Percentiles rank a stretch among this genome's conserved stretches.
These are phyloP conservation scores for Nicotiana attenuata DNA, from an alignment of 257 asterid genomes.

Conservation along the genomic window DNA sequence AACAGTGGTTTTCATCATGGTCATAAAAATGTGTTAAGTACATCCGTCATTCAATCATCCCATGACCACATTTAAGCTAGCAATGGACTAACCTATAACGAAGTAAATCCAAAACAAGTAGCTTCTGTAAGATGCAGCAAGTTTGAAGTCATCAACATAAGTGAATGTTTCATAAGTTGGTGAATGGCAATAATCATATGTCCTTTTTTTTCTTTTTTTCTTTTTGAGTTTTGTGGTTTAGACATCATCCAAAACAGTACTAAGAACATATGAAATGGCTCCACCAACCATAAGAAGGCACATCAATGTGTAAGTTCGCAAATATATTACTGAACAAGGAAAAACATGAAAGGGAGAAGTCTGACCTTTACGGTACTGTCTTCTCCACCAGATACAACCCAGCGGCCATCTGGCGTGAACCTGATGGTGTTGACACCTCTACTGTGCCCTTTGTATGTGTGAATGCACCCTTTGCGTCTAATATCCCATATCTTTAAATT, in stretches of 20 bases:
- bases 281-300: slow-evolving; percentile 11
- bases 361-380: slow-evolving; percentile 93
- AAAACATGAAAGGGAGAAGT: slow-evolving; percentile 16
- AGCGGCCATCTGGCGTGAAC: slow-evolving; percentile 98
- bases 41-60: neutral
- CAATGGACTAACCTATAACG: neutral
- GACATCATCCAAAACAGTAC: neutral
- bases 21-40: neutral
- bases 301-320: neutral
- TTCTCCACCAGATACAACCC: slow-evolving; percentile 99
- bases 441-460: slow-evolving; percentile 97
- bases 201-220: neutral
- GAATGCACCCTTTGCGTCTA: slow-evolving; percentile 91
- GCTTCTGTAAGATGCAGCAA: neutral
- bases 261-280: neutral
- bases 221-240: neutral
- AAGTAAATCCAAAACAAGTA: neutral
- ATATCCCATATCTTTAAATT: slow-evolving; percentile 98
- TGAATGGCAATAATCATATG: neutral
- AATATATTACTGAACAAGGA: neutral
- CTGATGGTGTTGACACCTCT: slow-evolving; percentile 90
- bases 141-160: neutral
- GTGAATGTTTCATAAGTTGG: neutral
- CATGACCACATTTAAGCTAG: neutral
- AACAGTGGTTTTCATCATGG: neutral